Conservation (phyloP, 1,139 yeast genomes). For the Candida freyschussii region DNA sequence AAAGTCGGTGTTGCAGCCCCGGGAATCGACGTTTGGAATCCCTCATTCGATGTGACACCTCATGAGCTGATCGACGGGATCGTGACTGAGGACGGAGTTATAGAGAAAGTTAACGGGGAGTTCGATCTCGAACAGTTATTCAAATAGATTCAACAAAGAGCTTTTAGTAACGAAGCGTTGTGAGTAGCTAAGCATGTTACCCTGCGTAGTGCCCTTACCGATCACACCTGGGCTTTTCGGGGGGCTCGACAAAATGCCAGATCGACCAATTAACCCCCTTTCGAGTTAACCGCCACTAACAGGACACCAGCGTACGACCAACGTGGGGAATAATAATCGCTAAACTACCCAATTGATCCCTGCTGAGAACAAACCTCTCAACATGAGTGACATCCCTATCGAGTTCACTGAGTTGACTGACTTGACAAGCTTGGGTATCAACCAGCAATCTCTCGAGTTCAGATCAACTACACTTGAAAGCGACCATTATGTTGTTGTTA, state of each 20-base stretch:
- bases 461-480: slow-evolving; percentile 92
- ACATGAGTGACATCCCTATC: slow-evolving; percentile 75
- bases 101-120: slow-evolving; percentile 40
- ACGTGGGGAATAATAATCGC: no score
- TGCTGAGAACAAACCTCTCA: slow-evolving; percentile 2
- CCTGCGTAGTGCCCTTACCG: no score
- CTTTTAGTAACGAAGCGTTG: no score
- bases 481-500: slow-evolving; percentile 82
- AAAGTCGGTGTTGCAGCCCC: slow-evolving; percentile 85
- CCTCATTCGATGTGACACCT: slow-evolving; percentile 94
- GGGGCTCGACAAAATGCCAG: no score
- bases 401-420: slow-evolving; percentile 76
- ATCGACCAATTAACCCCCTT: no score
- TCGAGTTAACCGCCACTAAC: no score
- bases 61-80: slow-evolving; percentile 77
- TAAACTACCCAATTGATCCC: no score
- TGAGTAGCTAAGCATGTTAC: no score
- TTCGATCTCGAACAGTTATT: slow-evolving; percentile 35
- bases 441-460: slow-evolving; percentile 81
- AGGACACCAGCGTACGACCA: no score
- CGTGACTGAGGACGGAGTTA: slow-evolving; percentile 71
- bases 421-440: slow-evolving; percentile 51
- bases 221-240: no score
- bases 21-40: slow-evolving; percentile 88
- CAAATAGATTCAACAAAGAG: no score